These are phyloP conservation scores for Talaromyces funiculosus DNA, from an alignment of 2,329 filamentous ascomycete species.

Conservation along the genomic window DNA sequence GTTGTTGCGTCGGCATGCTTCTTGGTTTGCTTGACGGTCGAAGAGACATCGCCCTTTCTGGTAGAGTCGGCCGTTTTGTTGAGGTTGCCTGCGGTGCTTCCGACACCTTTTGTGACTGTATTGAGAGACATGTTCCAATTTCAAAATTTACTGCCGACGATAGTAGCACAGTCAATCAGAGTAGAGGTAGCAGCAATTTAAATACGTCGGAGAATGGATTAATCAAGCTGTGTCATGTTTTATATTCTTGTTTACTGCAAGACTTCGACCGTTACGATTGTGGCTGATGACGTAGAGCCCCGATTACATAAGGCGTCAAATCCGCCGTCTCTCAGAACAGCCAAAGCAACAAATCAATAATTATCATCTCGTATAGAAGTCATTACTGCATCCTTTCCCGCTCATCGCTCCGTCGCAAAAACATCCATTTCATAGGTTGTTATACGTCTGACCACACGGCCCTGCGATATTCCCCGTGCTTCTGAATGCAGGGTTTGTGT, in stretches of 20 bases:
- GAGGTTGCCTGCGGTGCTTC: constrained; percentile 16
- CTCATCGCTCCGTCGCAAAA: background rate
- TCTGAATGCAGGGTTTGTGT: constrained; percentile 6
- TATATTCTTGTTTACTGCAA: background rate
- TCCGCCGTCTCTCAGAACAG: background rate
- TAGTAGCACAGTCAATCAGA: no score
- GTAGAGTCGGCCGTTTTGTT: constrained; percentile 17
- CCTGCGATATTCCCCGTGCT: constrained; percentile 12
- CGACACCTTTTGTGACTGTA: constrained; percentile 20
- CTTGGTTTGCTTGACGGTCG: constrained; percentile 14
- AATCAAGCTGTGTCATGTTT: background rate
- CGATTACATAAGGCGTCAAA: background rate
- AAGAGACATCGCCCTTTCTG: constrained; percentile 17
- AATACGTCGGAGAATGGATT: background rate
- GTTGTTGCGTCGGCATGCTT: constrained; percentile 18
- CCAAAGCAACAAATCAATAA: no score
- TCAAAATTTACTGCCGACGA: no score
- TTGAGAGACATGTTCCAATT: constrained; percentile 26
- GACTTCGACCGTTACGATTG: background rate
- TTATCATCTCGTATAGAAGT: background rate
- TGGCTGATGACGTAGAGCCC: background rate
- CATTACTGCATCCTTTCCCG: background rate
- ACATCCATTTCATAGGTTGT: background rate
- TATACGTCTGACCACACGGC: constrained; percentile 8
- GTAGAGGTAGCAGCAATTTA: background rate